These are phyloP conservation scores for Exophiala viscosa DNA, from an alignment of 2,329 filamentous ascomycete genomes.

Conservation along the genomic window DNA sequence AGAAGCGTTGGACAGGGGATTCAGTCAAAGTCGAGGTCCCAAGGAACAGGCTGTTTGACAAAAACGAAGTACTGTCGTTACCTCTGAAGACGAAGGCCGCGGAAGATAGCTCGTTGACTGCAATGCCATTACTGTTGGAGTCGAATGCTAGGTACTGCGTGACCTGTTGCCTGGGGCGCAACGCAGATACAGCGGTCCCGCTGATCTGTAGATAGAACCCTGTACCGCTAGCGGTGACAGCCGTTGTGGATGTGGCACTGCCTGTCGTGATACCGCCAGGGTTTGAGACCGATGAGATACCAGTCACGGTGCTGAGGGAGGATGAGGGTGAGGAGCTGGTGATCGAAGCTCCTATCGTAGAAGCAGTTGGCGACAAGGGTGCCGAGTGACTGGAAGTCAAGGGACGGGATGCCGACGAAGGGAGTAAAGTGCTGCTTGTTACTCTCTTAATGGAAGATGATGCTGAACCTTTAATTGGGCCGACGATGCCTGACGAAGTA, in stretches of 20 bases:
- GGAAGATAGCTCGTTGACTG: background rate
- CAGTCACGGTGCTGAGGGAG: background rate
- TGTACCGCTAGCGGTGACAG: background rate
- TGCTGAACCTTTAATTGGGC: background rate
- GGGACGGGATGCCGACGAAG: background rate
- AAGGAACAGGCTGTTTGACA: conserved; percentile 5
- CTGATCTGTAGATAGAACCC: conserved; percentile 6
- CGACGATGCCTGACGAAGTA: background rate
- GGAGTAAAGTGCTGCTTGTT: background rate
- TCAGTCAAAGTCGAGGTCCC: background rate
- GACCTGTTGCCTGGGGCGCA: background rate
- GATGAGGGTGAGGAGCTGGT: background rate
- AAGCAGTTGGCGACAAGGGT: background rate
- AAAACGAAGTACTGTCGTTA: conserved; percentile 5
- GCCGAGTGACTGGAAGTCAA: background rate
- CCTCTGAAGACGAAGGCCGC: conserved; percentile 8
- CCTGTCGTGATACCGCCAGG: background rate
- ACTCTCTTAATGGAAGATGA: background rate
- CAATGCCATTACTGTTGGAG: background rate
- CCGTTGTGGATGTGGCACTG: background rate
- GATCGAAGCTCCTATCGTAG: background rate
- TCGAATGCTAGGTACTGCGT: conserved; percentile 2
- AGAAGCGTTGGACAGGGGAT: conserved; percentile 5
- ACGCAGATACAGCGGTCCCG: background rate
- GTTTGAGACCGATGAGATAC: background rate